Conservation (phyloP, 2,329 filamentous ascomycete species). For the Claviceps africana region DNA sequence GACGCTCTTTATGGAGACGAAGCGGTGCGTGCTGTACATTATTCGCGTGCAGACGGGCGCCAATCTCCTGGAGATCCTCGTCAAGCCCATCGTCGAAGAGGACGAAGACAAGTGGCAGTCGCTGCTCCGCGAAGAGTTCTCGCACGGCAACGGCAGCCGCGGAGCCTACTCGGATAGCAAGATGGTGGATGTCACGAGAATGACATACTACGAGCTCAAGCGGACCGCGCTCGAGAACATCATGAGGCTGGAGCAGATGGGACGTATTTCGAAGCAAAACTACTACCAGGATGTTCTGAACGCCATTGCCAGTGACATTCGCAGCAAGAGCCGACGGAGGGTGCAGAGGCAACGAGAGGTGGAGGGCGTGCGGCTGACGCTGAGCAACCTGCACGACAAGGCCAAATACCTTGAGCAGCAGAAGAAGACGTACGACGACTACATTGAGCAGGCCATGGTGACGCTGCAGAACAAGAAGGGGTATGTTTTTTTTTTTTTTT, state of each 20-base stretch:
- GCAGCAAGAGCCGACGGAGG: slow-evolving; percentile 85
- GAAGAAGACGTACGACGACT: slow-evolving; percentile 95
- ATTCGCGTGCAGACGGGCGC: slow-evolving; percentile 87
- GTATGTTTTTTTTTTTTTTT: too few species aligned
- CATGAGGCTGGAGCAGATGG: slow-evolving; percentile 71
- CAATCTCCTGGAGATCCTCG: slow-evolving; percentile 88
- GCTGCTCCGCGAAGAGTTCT: slow-evolving; percentile 69
- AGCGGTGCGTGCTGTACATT: slow-evolving; percentile 92
- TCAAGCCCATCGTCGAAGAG: slow-evolving; percentile 73
- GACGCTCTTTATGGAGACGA: slow-evolving; percentile 93
- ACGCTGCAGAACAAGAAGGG: slow-evolving; percentile 95
- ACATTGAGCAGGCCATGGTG: slow-evolving; percentile 96
- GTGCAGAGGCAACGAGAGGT: slow-evolving; percentile 85
- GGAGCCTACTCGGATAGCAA: slow-evolving; percentile 85
- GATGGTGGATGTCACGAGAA: slow-evolving; percentile 75
- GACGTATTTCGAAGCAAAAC: slow-evolving; percentile 79
- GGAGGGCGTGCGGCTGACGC: slow-evolving; percentile 65
- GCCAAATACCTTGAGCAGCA: slow-evolving; percentile 88
- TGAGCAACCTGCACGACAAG: slow-evolving; percentile 67
- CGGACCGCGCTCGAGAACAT: slow-evolving; percentile 88
- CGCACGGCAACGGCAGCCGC: slow-evolving; percentile 49
- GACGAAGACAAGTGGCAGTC: slow-evolving; percentile 81
- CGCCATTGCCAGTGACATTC: slow-evolving; percentile 89
- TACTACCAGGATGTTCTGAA: slow-evolving; percentile 97
- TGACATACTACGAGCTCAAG: slow-evolving; percentile 88